phyloP scores from a whole-genome alignment of 2,329 filamentous ascomycete species.

The Tricladium varicosporioides region DNA sequence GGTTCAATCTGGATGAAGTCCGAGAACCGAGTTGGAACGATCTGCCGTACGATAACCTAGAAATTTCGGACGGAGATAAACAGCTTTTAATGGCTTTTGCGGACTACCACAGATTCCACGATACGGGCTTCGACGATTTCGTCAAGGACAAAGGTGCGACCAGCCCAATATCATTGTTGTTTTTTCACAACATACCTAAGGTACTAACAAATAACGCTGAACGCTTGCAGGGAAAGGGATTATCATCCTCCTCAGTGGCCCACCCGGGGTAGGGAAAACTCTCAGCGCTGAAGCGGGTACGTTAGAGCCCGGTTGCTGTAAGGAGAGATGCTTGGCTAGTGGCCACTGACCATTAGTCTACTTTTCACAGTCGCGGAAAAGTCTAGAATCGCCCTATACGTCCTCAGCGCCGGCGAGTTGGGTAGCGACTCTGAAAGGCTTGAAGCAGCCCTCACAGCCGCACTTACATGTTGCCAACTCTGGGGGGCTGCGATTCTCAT shows the following conservation, averaged over 20 bases:
- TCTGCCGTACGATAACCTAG: constrained; percentile 43
- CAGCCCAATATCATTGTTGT: background rate
- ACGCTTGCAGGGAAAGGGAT: constrained; percentile 23
- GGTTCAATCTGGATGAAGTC: constrained; percentile 21
- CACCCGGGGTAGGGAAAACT: constrained; percentile 1
- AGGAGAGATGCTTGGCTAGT: background rate
- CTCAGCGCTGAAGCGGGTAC: background rate
- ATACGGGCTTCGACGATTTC: background rate
- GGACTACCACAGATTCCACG: constrained; percentile 37
- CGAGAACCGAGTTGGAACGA: constrained; percentile 37
- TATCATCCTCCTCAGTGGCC: constrained; percentile 40
- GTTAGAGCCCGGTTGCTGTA: background rate
- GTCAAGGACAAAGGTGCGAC: constrained; percentile 31
- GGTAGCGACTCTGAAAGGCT: constrained; percentile 37
- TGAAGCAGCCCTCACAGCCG: constrained; percentile 44
- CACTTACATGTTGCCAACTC: constrained; percentile 59
- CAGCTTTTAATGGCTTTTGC: constrained; percentile 46
- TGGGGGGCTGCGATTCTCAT: constrained; percentile 51
- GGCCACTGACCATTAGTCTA: background rate
- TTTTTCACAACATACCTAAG: too few species aligned
- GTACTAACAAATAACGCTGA: background rate
- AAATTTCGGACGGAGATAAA: constrained; percentile 45
- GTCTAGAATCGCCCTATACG: constrained; percentile 22
- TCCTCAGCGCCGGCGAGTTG: constrained; percentile 45
- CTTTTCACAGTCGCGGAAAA: constrained; percentile 27